Conservation (phyloP, 495 filamentous ascomycete genomes). For the Talaromyces ruber region DNA sequence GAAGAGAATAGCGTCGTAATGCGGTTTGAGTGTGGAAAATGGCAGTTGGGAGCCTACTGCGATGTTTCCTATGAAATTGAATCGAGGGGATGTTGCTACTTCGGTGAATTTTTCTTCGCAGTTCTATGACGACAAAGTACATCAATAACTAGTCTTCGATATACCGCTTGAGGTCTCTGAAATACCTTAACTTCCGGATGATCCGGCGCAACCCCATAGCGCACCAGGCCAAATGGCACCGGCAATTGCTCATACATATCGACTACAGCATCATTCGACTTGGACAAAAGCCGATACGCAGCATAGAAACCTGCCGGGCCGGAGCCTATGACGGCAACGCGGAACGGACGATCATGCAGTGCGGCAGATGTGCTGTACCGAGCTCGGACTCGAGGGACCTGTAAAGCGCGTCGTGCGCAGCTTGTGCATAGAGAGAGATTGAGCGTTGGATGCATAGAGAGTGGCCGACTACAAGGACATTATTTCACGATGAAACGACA, state of each 20-base stretch:
- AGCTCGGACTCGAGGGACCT: background rate
- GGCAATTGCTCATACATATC: conserved; percentile 97
- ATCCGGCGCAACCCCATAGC: conserved; percentile 93
- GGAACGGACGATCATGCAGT: conserved; percentile 40
- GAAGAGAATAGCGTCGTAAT: conserved; percentile 91
- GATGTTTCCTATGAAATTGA: conserved; percentile 89
- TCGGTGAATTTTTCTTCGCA: conserved; percentile 89
- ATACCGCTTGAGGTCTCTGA: background rate
- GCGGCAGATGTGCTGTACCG: background rate
- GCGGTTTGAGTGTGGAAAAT: conserved; percentile 56
- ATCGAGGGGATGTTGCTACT: conserved; percentile 69
- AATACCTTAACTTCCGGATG: conserved; percentile 95
- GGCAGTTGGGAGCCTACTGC: conserved; percentile 68
- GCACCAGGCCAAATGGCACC: conserved; percentile 82
- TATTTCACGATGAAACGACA: no score
- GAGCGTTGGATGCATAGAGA: background rate
- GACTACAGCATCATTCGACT: conserved; percentile 59
- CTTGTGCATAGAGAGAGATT: background rate
- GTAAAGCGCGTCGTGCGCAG: background rate
- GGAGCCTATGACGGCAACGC: conserved; percentile 85
- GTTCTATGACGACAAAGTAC: conserved; percentile 46
- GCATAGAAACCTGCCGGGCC: conserved; percentile 96
- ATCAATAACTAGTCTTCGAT: background rate
- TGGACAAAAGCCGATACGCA: conserved; percentile 71
- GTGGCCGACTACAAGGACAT: no score